These are phyloP conservation scores for Verbena officinalis DNA, from an alignment of 257 asterid genomes.

Conservation along the genomic window DNA sequence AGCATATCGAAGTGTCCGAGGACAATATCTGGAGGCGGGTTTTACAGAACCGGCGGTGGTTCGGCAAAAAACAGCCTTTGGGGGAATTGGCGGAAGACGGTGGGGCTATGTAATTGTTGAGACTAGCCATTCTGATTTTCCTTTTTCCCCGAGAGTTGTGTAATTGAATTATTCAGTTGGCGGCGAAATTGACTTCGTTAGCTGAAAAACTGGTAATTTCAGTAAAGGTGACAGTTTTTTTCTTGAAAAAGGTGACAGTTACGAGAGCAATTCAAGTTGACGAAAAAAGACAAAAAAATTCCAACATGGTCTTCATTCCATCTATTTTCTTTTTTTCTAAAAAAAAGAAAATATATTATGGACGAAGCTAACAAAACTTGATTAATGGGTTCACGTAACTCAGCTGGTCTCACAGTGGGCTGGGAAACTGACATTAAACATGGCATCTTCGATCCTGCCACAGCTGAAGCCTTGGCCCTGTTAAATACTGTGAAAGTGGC, in stretches of 20 bases:
- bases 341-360: too few species aligned
- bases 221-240: not conserved
- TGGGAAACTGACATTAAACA: too few species aligned
- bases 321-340: too few species aligned
- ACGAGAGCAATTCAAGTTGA: not conserved
- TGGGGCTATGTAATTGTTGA: conserved; percentile 29
- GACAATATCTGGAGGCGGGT: conserved; percentile 10
- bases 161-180: not conserved
- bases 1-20: not conserved
- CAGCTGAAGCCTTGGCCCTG: too few species aligned
- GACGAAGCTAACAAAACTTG: too few species aligned
- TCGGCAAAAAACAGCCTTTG: conserved; percentile 16
- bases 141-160: not conserved
- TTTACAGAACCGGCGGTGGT: conserved; percentile 15
- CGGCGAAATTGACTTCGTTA: not conserved
- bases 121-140: conserved; percentile 26
- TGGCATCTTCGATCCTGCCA: too few species aligned
- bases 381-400: too few species aligned
- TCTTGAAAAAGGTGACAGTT: too few species aligned
- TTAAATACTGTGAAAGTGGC: too few species aligned
- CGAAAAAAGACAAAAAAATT: too few species aligned
- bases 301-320: too few species aligned
- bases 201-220: conserved; percentile 7
- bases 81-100: conserved; percentile 28
- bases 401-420: too few species aligned